These are phyloP conservation scores for Paramecium tetraurelia DNA, from an alignment of 73 alveolate species.

Conservation along the genomic window DNA sequence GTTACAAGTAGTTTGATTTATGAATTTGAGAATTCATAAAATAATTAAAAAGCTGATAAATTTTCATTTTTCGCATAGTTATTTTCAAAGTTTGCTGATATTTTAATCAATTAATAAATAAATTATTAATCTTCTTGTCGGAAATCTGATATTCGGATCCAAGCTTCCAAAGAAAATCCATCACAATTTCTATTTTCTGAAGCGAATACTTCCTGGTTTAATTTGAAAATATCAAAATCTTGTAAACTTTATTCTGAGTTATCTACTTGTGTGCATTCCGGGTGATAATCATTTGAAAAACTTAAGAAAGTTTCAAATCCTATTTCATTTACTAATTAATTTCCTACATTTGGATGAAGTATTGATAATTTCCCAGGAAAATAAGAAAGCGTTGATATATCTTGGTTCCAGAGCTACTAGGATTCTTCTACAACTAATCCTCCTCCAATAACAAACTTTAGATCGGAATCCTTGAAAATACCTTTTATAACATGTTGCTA, in stretches of 20 bases:
- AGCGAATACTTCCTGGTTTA: neutral
- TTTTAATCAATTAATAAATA: neutral
- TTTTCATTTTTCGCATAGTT: neutral
- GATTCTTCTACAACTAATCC: neutral
- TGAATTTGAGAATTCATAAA: neutral
- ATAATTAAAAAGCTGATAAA: neutral
- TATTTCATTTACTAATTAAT: neutral
- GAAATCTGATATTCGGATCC: neutral
- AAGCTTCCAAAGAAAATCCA: neutral
- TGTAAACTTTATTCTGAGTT: neutral
- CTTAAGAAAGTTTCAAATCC: neutral
- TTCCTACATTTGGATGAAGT: neutral
- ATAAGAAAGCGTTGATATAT: neutral
- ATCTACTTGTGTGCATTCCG: neutral
- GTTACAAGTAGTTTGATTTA: neutral
- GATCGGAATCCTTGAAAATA: neutral
- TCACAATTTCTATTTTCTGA: neutral
- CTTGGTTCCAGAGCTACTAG: neutral
- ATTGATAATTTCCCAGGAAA: neutral
- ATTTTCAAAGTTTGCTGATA: neutral
- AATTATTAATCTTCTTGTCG: neutral
- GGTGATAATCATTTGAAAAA: neutral
- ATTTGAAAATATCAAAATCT: neutral
- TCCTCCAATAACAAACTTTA: neutral
- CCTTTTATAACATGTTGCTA: neutral